Evolutionary conservation across 164 flowering plant species (phyloP).

Genomic region (Dillenia turbinata): DNA sequence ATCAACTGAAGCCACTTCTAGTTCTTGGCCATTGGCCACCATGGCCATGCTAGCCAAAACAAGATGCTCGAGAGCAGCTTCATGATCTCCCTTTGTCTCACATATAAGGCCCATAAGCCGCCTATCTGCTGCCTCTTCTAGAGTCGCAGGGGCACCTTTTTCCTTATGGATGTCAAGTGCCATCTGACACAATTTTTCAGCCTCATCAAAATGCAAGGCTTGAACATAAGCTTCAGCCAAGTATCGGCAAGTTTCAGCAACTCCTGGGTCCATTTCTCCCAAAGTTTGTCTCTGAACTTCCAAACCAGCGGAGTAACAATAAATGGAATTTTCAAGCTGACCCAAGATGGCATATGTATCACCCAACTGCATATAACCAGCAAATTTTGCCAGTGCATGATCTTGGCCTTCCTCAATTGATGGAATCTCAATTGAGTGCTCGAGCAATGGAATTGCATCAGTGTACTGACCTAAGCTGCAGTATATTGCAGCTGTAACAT

Average conservation of each 20-base stretch:
- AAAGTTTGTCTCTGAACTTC: slow-evolving; percentile 66
- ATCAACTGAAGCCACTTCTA: slow-evolving; percentile 82
- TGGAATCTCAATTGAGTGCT: slow-evolving; percentile 78
- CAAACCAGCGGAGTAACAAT: slow-evolving; percentile 62
- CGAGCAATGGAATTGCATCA: slow-evolving; percentile 79
- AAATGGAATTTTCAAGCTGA: slow-evolving; percentile 72
- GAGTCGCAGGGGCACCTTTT: slow-evolving; percentile 62
- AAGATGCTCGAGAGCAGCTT: slow-evolving; percentile 92
- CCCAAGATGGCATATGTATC: slow-evolving; percentile 92
- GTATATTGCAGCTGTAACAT: slow-evolving; percentile 83
- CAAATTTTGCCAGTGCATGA: slow-evolving; percentile 89
- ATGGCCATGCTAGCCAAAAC: slow-evolving; percentile 92
- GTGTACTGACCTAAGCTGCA: slow-evolving; percentile 73
- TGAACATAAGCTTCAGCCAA: slow-evolving; percentile 90
- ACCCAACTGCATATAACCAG: slow-evolving; percentile 95
- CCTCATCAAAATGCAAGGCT: slow-evolving; percentile 91
- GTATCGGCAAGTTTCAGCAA: slow-evolving; percentile 93
- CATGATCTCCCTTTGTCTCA: slow-evolving; percentile 88
- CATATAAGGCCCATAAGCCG: slow-evolving; percentile 96
- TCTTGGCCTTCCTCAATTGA: slow-evolving; percentile 66
- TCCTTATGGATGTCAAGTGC: slow-evolving; percentile 86
- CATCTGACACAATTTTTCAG: slow-evolving; percentile 67
- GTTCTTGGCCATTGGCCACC: slow-evolving; percentile 79
- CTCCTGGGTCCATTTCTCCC: slow-evolving; percentile 83
- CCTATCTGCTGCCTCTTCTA: slow-evolving; percentile 92